Evolutionary conservation across 2,329 filamentous ascomycete species (phyloP).

Genomic region (Pseudocercospora pini-densiflorae): DNA sequence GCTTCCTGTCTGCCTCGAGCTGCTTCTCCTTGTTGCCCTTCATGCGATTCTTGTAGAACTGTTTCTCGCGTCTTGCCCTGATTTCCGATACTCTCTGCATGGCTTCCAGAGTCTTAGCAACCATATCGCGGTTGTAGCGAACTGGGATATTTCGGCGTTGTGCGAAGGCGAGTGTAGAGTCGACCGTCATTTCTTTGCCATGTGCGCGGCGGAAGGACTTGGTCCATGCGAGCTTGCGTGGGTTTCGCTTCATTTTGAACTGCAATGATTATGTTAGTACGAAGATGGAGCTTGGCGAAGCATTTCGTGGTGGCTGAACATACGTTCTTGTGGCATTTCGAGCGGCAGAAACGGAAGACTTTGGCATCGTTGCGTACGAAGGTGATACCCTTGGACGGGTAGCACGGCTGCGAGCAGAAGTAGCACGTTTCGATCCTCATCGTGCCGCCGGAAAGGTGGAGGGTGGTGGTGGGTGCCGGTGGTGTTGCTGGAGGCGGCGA

Average conservation of each 20-base stretch:
- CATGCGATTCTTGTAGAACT: conserved; percentile 94
- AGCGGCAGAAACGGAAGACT: conserved; percentile 69
- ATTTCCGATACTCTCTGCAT: conserved; percentile 93
- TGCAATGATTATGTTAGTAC: conserved; percentile 36
- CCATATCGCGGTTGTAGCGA: conserved; percentile 92
- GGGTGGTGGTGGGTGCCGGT: background rate
- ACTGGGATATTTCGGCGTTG: conserved; percentile 92
- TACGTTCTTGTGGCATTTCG: conserved; percentile 67
- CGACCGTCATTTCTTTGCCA: conserved; percentile 86
- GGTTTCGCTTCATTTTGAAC: conserved; percentile 99
- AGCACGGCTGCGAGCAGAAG: conserved; percentile 71
- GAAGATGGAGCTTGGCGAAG: background rate
- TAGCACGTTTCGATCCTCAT: conserved; percentile 68
- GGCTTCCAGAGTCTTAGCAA: conserved; percentile 83
- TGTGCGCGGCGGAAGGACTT: conserved; percentile 86
- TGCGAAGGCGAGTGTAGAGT: conserved; percentile 90
- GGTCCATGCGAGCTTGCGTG: conserved; percentile 95
- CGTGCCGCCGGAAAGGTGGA: background rate
- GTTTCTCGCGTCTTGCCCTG: conserved; percentile 78
- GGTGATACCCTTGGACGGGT: conserved; percentile 68
- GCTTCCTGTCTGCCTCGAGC: conserved; percentile 78
- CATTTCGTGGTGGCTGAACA: conserved; percentile 14
- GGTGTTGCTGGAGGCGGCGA: background rate
- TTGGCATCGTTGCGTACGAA: conserved; percentile 71
- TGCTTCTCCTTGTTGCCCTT: conserved; percentile 84